Percentiles rank a stretch among this genome's conserved stretches.
These are phyloP conservation scores for Coelastrella sp. DNA, from an alignment of 139 green algal genomes.

Conservation along the genomic window DNA sequence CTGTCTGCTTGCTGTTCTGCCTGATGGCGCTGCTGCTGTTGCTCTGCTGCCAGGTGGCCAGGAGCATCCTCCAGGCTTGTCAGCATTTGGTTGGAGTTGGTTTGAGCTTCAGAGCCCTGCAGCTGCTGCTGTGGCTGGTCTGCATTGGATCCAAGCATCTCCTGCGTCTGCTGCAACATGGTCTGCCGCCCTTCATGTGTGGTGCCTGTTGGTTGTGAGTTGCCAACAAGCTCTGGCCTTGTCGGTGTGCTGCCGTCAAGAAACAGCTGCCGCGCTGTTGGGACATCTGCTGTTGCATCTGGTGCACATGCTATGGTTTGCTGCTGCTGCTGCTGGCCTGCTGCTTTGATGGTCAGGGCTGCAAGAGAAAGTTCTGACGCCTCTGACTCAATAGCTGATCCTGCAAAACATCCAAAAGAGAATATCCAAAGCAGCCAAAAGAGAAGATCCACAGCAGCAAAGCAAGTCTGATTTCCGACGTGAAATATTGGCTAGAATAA, in stretches of 20 bases:
- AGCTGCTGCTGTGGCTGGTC: background rate
- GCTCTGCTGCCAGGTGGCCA: background rate
- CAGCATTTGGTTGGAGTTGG: background rate
- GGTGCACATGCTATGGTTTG: background rate
- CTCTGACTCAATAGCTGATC: constrained; percentile 12
- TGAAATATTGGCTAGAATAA: too few species aligned
- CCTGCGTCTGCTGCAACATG: background rate
- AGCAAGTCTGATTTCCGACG: background rate
- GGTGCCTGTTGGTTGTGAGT: background rate
- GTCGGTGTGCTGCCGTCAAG: background rate
- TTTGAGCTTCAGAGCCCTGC: background rate
- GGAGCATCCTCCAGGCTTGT: background rate
- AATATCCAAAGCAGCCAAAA: background rate
- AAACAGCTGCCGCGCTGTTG: constrained; percentile 32
- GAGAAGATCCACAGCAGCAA: background rate
- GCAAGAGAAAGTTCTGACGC: constrained; percentile 18
- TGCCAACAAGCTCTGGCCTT: background rate
- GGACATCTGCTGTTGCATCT: background rate
- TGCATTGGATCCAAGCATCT: background rate
- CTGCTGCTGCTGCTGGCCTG: constrained; percentile 27
- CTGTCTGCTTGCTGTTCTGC: background rate
- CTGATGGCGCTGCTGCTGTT: background rate
- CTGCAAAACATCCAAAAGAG: background rate
- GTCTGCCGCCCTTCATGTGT: background rate
- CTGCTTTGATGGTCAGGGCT: background rate